Conservation (phyloP, 768 basidiomycete species). For the Lepiota venenata region DNA sequence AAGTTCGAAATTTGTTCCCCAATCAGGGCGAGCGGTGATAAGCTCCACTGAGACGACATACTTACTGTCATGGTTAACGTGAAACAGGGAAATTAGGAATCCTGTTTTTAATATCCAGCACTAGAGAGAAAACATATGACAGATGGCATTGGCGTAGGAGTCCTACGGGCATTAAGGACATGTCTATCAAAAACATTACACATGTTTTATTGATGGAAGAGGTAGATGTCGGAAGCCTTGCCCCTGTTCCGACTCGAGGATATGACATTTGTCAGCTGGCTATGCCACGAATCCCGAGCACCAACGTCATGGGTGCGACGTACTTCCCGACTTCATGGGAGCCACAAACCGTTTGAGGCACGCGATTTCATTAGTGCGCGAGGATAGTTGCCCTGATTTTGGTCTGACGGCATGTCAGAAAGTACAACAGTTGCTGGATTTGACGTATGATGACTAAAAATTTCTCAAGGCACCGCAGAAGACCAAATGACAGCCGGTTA, state of each 20-base stretch:
- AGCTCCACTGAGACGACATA: too few species aligned
- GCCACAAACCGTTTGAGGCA: background rate
- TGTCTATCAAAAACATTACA: too few species aligned
- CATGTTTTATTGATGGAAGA: background rate
- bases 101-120: background rate
- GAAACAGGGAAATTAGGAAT: background rate
- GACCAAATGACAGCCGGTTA: background rate
- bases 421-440: background rate
- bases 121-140: background rate
- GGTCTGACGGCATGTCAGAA: background rate
- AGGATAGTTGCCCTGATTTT: background rate
- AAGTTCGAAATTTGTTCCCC: too few species aligned
- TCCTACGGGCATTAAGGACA: too few species aligned
- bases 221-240: background rate
- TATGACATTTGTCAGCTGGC: background rate
- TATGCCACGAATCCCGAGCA: too few species aligned
- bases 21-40: too few species aligned
- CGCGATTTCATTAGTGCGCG: background rate
- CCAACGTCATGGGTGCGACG: too few species aligned
- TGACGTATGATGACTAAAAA: background rate
- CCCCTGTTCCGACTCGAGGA: slow-evolving; percentile 10
- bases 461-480: slow-evolving; percentile 7
- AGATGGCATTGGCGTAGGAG: background rate
- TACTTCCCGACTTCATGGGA: too few species aligned
- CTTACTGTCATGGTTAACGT: background rate